Percentiles rank a stretch among this genome's conserved stretches.
These are phyloP conservation scores for Candida krabiensis DNA, from an alignment of 805 yeast species.

Conservation along the genomic window DNA sequence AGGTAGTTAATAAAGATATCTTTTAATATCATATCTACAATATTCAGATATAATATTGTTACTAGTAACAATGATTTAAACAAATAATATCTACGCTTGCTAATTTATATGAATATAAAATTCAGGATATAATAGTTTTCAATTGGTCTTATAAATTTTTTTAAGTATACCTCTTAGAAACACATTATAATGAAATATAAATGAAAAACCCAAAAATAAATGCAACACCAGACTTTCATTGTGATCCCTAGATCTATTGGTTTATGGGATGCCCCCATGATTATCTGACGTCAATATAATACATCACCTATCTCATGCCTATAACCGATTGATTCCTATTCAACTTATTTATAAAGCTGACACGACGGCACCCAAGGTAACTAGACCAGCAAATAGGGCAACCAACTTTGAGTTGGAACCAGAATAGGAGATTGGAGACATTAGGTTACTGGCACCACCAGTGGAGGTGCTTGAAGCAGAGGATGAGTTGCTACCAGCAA, in stretches of 20 bases:
- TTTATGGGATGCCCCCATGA: no score
- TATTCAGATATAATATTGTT: no score
- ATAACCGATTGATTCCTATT: not conserved
- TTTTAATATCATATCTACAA: no score
- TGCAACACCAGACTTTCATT: no score
- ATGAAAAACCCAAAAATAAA: slow-evolving; percentile 6
- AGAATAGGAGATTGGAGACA: slow-evolving; percentile 25
- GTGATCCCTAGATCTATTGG: no score
- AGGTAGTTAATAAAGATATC: no score
- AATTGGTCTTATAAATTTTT: no score
- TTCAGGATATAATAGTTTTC: no score
- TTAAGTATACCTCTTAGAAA: no score
- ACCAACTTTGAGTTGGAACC: slow-evolving; percentile 32
- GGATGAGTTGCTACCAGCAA: slow-evolving; percentile 16
- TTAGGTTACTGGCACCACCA: slow-evolving; percentile 25
- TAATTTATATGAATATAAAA: not conserved
- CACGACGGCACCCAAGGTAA: slow-evolving; percentile 29
- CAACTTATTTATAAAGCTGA: slow-evolving; percentile 24
- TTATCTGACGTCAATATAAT: not conserved
- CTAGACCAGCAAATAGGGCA: slow-evolving; percentile 28
- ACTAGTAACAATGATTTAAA: no score
- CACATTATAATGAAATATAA: not conserved
- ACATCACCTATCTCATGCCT: slow-evolving; percentile 4
- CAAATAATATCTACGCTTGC: no score
- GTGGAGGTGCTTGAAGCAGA: slow-evolving; percentile 19